Conservation (phyloP, 805 yeast species). For the Starmerella apicola region DNA sequence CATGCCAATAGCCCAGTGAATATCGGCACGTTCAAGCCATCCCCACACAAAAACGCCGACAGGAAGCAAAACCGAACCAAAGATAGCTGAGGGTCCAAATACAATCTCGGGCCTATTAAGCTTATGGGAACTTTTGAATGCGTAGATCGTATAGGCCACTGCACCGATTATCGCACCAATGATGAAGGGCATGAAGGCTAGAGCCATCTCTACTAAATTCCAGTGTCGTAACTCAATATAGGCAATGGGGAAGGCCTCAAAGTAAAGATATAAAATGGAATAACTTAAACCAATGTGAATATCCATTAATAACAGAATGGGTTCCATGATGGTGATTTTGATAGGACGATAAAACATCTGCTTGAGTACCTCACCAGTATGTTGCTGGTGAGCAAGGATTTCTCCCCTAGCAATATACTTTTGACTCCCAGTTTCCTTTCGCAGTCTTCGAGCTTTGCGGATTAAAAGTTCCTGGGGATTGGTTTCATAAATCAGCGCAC, state of each 20-base stretch:
- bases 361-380: conserved; percentile 4
- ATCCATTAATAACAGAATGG: conserved; percentile 43
- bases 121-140: neutral
- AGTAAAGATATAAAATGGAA: conserved; percentile 42
- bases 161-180: conserved; percentile 37
- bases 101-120: conserved; percentile 12
- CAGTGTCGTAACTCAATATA: conserved; percentile 36
- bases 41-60: conserved; percentile 43
- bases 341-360: conserved; percentile 29
- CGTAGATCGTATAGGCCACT: conserved; percentile 6
- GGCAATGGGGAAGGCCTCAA: conserved; percentile 51
- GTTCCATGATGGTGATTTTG: conserved; percentile 40
- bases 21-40: conserved; percentile 36
- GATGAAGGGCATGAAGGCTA: conserved; percentile 35
- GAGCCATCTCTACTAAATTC: conserved; percentile 37
- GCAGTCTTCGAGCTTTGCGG: conserved; percentile 38
- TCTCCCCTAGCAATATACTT: conserved; percentile 16
- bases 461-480: conserved; percentile 34
- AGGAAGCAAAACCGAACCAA: conserved; percentile 35
- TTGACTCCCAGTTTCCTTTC: conserved; percentile 31
- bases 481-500: conserved; percentile 39
- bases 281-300: conserved; percentile 41
- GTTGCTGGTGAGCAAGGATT: conserved; percentile 1
- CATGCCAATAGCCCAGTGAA: conserved; percentile 37
- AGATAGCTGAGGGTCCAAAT: conserved; percentile 26